Evolutionary conservation across 768 basidiomycete genomes (phyloP), one percentile per base, ranked within the genome.

Genomic region (Nidularia pulvinata): DNA sequence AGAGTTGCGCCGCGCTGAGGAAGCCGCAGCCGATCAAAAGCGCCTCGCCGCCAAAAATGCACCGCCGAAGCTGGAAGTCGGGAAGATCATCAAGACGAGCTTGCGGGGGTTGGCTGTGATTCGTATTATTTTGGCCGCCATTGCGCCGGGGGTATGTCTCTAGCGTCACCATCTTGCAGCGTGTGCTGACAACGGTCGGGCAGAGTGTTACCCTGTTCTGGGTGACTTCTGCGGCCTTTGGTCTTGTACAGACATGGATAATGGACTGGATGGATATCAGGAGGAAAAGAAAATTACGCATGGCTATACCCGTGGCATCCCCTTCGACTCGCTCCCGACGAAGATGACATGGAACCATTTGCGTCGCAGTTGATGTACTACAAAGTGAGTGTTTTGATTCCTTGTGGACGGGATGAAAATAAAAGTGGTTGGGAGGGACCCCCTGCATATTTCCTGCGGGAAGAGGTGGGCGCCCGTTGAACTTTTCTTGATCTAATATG

Each of bases 401-500:
- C 33, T 47, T 46, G 10, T 13, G 46, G 13, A 47, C 61, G 74
- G 76, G 56, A 83, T 91, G 91, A 93, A 78, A 83, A 86, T 53
- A 89, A 80, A 70, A 78, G 79, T 86, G 88, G 89, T 82, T 77
- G 69, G 59, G 83, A 90, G 83, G 83, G 82, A 86, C 75, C 88
- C 85, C 61, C 62, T 56, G 59, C 57, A 55, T 49, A 48, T 58
- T 64, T 60, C 64, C 59, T 56, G 46, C 46, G 56, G 19, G 67
- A 65, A 64, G 60, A 57, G 66, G 70, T 59, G 67, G 86, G 78
- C 66, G 70, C 75, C 78, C 85, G 11, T 39, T 85, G 89, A 83
- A 70, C 69, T 57, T 67, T 77, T 78, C 91, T 93, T 93, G 91
- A 93, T 93, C 91, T 93, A 93, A 93, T 92, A 86, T 92, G 91